Conservation (phyloP, 257 asterid genomes). For the Solanum corneliomulleri region DNA sequence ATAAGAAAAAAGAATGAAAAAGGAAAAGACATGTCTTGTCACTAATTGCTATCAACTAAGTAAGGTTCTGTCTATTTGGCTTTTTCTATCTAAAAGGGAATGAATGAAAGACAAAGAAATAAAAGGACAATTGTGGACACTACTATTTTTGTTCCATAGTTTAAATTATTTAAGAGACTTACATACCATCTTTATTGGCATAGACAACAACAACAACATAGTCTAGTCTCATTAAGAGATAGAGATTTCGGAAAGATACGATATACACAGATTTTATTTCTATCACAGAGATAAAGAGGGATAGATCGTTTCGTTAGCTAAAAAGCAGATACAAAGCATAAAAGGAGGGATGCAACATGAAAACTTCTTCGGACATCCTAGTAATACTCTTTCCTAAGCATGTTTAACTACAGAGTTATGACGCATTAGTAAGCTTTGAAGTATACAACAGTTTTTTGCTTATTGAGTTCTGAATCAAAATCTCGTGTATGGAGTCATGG, state of each 20-base stretch:
- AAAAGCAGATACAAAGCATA: neutral
- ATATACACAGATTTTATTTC: neutral
- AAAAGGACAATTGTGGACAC: neutral
- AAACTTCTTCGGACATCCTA: neutral
- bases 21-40: constrained; percentile 30
- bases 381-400: neutral
- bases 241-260: neutral
- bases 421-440: neutral
- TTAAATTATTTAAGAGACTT: neutral
- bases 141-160: neutral
- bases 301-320: neutral
- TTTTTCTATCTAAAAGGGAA: neutral
- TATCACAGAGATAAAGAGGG: neutral
- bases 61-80: constrained; percentile 16
- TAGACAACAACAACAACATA: neutral
- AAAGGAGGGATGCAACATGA: neutral
- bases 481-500: fast-evolving
- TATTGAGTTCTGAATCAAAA: neutral
- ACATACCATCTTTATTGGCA: neutral
- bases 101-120: neutral
- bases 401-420: too few relatives aligned
- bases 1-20: neutral
- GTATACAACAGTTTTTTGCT: neutral
- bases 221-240: neutral
- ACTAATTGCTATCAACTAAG: constrained; percentile 9